phyloP scores from a whole-genome alignment of 768 basidiomycete species.

The Naganishia antarctica region DNA sequence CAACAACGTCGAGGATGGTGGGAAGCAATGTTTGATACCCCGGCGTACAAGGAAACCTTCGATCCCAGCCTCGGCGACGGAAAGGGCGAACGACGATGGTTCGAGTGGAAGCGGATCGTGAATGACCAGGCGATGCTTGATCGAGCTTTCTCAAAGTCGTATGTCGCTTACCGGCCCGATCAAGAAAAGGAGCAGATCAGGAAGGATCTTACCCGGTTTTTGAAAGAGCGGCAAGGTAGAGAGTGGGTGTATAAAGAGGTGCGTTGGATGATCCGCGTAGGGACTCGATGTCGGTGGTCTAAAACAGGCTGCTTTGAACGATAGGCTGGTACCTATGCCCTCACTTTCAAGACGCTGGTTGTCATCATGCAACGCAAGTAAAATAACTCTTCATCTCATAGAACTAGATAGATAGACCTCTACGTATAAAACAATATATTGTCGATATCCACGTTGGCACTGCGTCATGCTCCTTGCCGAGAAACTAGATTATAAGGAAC shows the following conservation, averaged over 20 bases:
- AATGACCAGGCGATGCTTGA: slow-evolving; percentile 57
- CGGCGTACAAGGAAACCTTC: slow-evolving; percentile 61
- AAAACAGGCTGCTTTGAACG: background rate
- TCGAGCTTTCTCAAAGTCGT: slow-evolving; percentile 76
- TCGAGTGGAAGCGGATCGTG: slow-evolving; percentile 56
- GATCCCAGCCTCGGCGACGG: slow-evolving; percentile 54
- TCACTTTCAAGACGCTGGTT: slow-evolving; percentile 21
- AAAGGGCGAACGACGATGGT: slow-evolving; percentile 49
- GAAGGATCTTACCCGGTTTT: slow-evolving; percentile 56
- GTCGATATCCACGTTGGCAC: too few species aligned
- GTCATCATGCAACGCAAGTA: slow-evolving; percentile 23
- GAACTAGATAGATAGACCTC: too few species aligned
- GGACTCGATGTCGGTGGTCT: background rate
- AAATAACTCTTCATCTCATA: background rate
- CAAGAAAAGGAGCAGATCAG: slow-evolving; percentile 59
- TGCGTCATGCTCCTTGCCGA: too few species aligned
- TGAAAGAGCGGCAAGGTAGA: slow-evolving; percentile 59
- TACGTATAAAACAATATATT: too few species aligned
- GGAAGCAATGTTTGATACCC: slow-evolving; percentile 64
- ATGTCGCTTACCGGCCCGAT: slow-evolving; percentile 62
- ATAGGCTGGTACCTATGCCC: slow-evolving; percentile 20
- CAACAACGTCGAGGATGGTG: slow-evolving; percentile 75
- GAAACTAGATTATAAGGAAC: too few species aligned
- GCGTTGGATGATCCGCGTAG: slow-evolving; percentile 13
- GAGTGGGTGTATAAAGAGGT: slow-evolving; percentile 68